Conservation (phyloP, 345 rosid genomes). For the Populus nigra region DNA sequence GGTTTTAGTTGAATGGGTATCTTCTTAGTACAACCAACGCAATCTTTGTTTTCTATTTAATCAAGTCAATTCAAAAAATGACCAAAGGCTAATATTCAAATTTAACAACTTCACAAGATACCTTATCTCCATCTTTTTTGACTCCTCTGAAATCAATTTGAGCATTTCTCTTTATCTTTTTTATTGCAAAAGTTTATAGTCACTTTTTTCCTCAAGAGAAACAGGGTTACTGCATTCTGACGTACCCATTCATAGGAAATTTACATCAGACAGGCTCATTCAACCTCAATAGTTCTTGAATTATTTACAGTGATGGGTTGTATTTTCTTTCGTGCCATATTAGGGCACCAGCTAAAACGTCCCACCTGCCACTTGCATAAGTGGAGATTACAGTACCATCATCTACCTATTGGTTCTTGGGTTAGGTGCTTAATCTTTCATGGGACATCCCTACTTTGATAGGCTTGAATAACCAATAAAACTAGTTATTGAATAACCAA, state of each 20-base stretch:
- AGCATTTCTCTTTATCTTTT: neutral
- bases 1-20: constrained; percentile 93
- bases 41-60: neutral
- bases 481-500: no score
- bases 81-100: neutral
- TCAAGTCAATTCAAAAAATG: neutral
- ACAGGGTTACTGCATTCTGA: neutral
- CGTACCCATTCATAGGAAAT: neutral
- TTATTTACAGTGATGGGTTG: neutral
- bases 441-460: neutral
- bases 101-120: no score
- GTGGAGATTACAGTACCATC: neutral
- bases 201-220: neutral
- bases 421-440: neutral
- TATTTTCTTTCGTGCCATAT: neutral
- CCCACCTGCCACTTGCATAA: neutral
- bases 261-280: neutral
- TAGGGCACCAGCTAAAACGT: neutral
- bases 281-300: neutral
- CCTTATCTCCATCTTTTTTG: no score
- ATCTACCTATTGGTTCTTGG: neutral
- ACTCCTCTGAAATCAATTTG: no score
- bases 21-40: neutral
- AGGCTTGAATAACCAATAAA: no score
- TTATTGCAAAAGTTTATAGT: neutral